These are phyloP conservation scores for Coffea eugenioides DNA, from an alignment of 257 asterid species.

Conservation along the genomic window DNA sequence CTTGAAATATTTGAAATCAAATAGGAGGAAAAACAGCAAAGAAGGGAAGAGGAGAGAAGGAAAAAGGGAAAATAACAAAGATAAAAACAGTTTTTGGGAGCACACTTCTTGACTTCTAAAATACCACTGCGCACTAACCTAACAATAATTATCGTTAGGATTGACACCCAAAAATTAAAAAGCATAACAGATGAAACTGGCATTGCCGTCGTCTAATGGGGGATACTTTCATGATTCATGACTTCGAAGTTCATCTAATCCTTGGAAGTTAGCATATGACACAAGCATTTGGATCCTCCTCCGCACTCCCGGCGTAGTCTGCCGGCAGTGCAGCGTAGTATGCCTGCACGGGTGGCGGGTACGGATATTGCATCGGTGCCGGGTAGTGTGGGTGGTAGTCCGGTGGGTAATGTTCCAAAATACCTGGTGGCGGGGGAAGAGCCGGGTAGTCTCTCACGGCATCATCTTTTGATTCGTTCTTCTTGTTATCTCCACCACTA, in stretches of 20 bases:
- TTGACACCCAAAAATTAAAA: too few relatives aligned
- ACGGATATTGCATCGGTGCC: constrained; percentile 17
- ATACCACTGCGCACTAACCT: too few relatives aligned
- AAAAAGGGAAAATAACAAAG: too few relatives aligned
- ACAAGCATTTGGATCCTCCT: constrained; percentile 43
- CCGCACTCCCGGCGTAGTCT: constrained; percentile 26
- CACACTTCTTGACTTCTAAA: background rate
- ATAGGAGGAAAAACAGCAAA: too few relatives aligned
- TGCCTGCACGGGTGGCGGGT: constrained; percentile 26
- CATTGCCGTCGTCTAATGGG: background rate
- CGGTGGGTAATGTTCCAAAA: constrained; percentile 15
- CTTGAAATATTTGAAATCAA: too few relatives aligned
- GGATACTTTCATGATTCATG: background rate
- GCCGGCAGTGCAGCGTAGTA: constrained; percentile 1
- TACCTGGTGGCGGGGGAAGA: constrained; percentile 18
- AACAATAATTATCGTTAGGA: background rate
- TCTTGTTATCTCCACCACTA: background rate
- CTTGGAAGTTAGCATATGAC: constrained; percentile 24
- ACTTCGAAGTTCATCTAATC: constrained; percentile 7
- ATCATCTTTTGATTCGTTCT: constrained; percentile 27
- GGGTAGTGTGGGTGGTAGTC: constrained; percentile 24
- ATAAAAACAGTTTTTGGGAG: too few relatives aligned
- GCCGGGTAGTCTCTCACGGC: constrained; percentile 39
- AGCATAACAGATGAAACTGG: too few relatives aligned
- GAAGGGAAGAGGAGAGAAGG: too few relatives aligned